Evolutionary conservation across 371 early-diverging fungal species (phyloP).

Genomic region (Polyrhizophydium stewartii): DNA sequence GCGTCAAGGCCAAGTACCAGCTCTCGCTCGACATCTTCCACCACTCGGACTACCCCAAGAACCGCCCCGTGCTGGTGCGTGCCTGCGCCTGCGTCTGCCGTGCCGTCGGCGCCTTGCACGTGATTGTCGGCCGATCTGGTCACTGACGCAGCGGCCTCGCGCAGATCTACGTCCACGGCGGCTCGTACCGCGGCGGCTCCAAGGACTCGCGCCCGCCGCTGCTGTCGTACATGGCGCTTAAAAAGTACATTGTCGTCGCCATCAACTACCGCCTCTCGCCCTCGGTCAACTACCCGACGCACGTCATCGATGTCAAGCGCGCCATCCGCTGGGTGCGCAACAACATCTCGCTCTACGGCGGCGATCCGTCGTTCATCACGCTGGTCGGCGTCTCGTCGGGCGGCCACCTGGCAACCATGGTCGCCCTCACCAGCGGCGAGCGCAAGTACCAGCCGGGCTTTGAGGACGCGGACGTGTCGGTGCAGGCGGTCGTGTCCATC

Average conservation of each 20-base stretch:
- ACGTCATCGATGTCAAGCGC: constrained; percentile 67
- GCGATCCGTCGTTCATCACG: constrained; percentile 62
- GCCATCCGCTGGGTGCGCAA: constrained; percentile 67
- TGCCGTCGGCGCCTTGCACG: not conserved
- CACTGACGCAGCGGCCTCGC: not conserved
- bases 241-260: constrained; percentile 60
- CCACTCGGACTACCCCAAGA: constrained; percentile 21
- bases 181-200: constrained; percentile 52
- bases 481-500: constrained; percentile 36
- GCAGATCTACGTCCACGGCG: constrained; percentile 61
- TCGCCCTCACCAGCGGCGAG: constrained; percentile 60
- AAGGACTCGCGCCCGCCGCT: constrained; percentile 49
- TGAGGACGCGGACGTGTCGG: constrained; percentile 61
- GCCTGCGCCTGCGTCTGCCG: not conserved
- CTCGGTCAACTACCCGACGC: constrained; percentile 53
- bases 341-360: constrained; percentile 60
- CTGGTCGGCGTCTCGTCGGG: constrained; percentile 68
- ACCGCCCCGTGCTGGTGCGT: constrained; percentile 48
- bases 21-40: constrained; percentile 48
- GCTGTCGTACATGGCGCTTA: constrained; percentile 25
- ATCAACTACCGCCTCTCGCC: constrained; percentile 62
- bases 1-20: constrained; percentile 29
- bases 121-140: not conserved
- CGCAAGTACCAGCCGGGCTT: constrained; percentile 66
- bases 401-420: constrained; percentile 62